Percentiles rank a stretch among this genome's conserved stretches.
Conservation (phyloP, 805 yeast genomes). For the Schizosaccharomyces osmophilus region DNA sequence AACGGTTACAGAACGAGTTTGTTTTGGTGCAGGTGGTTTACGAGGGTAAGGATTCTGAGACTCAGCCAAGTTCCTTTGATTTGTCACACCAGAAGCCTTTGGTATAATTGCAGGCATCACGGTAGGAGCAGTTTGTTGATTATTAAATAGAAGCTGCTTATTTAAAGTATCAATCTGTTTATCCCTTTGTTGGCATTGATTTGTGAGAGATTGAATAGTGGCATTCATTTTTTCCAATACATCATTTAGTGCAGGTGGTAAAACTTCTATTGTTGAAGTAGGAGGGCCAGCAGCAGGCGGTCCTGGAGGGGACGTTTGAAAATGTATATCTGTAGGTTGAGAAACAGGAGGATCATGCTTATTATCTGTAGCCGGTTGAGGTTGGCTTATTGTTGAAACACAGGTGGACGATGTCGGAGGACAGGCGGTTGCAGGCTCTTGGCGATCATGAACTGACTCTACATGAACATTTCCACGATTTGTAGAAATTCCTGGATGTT, state of each 20-base stretch:
- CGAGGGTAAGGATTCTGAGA: neutral
- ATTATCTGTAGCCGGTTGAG: neutral
- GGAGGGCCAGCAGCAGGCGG: neutral
- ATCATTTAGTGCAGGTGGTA: neutral
- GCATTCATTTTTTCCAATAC: neutral
- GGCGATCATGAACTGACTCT: neutral
- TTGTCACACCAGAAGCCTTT: neutral
- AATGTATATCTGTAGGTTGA: neutral
- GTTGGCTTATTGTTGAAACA: neutral
- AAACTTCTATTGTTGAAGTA: neutral
- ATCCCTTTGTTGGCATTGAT: neutral
- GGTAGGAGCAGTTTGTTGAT: neutral
- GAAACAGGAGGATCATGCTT: neutral
- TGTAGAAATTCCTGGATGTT: neutral
- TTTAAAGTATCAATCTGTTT: neutral
- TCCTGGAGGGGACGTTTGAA: neutral
- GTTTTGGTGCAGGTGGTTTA: neutral
- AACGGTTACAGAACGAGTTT: neutral
- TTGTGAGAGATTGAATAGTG: neutral
- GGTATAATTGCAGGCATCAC: neutral
- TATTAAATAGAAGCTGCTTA: neutral
- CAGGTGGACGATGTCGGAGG: neutral
- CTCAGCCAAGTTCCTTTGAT: neutral
- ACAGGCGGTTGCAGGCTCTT: neutral
- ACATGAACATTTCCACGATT: neutral